A percentile compares a stretch with the other conserved stretches of the same genome.
phyloP scores from a whole-genome alignment of 225 moss, liverwort and hornwort species.

The Antitrichia curtipendula region DNA sequence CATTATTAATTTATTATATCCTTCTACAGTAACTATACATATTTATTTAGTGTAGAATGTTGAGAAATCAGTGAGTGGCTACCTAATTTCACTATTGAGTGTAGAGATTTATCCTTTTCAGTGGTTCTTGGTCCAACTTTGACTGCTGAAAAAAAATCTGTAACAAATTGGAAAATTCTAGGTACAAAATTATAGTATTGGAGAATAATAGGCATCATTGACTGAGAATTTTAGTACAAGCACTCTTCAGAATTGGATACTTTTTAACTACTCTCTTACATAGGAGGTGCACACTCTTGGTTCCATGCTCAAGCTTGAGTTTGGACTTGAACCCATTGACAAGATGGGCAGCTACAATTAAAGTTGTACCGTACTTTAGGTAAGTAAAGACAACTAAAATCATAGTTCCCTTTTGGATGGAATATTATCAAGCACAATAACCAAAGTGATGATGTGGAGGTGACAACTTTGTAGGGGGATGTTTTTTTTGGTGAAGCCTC shows the following conservation, averaged over 20 bases:
- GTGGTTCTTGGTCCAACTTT: neutral
- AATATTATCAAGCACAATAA: neutral
- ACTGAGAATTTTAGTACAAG: neutral
- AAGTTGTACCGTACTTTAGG: neutral
- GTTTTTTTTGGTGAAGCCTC: too few species aligned
- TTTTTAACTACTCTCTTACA: neutral
- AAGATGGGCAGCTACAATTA: neutral
- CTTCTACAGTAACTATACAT: too few species aligned
- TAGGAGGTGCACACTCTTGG: neutral
- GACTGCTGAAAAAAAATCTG: neutral
- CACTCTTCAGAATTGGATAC: neutral
- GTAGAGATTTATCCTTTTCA: too few species aligned
- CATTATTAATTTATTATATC: too few species aligned
- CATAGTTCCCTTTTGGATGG: neutral
- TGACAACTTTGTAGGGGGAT: neutral
- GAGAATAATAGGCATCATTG: neutral
- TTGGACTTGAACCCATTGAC: neutral
- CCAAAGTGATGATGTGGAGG: neutral
- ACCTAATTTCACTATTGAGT: too few species aligned
- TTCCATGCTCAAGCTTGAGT: too few species aligned
- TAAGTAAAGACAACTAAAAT: too few species aligned
- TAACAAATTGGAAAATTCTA: too few species aligned
- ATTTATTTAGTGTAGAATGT: too few species aligned
- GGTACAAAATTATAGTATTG: neutral
- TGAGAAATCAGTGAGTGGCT: too few species aligned